Percentiles rank a stretch among this genome's conserved stretches.
Conservation (phyloP, 306 rosid species). For the Cucumis sativus region Cucumber_9930_V3 NC_026658.2:1521001-1521500, state of each 20-base stretch:
- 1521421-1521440: conserved; percentile 23
- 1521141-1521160: neutral
- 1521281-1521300: neutral
- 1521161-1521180: neutral
- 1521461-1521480: conserved; percentile 34
- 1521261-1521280: neutral
- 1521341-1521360: neutral
- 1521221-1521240: neutral
- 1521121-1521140: too few species aligned
- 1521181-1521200: neutral
- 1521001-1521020: too few species aligned
- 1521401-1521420: conserved; percentile 18
- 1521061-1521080: too few species aligned
- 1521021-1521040: too few species aligned
- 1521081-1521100: too few species aligned
- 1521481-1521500: conserved; percentile 23
- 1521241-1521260: neutral
- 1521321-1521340: neutral
- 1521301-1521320: neutral
- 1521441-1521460: conserved; percentile 10
- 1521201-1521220: neutral
- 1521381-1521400: conserved; percentile 16
- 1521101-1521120: too few species aligned
- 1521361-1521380: neutral
- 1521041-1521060: too few species aligned